Base-by-base conservation (phyloP, 2,329 filamentous ascomycete species). In the Akanthomyces muscarius region DNA sequence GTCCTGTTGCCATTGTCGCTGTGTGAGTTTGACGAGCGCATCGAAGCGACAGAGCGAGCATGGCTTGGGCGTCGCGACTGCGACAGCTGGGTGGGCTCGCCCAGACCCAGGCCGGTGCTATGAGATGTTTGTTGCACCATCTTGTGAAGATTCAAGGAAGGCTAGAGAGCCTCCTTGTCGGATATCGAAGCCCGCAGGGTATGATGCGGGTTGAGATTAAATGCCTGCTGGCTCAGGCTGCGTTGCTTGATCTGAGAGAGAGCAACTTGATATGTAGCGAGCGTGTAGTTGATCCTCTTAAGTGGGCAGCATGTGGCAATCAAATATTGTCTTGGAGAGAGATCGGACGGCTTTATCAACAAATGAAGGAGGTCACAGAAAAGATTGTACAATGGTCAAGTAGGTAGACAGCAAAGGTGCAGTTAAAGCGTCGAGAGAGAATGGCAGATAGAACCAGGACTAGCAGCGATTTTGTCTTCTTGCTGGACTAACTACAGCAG, bases 11-110 rank as follows among this genome's bases (percentile, higher is more conserved):
- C 54, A 33, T 42, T 33, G 3, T 62, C 61, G 13, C 42, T 47
- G 30, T 57, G 38, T 13, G 53, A 62, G 14, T 51, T 50, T 4
- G 33, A 56, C 16, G 61, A 63, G n/a, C 47, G 44, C n/a, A 38
- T 28, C 8, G 61, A 63, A 4, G 23, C 18, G n/a, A 61, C 21
- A 11, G 60, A 62, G 16, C 42, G 14, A 7, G 38, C 38, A 6
- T 30, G 38, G 28, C 59, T 44, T 25, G 48, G 28, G 25, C 28
- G 28, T 21, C 16, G 61, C 6, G 53, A 21, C 21, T 14, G 59
- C 23, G 8, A 3, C 4, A 21, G 44, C 14, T 33, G 59, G 28
- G 5, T 45, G 48, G 50, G 8, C 42, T 33, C 50, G 6, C n/a
- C 51, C 42, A 50, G 8, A 14, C 18, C 21, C 3, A 55, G 33